Evolutionary conservation across 192 early-diverging fungal genomes (phyloP), one percentile per base, ranked within the genome.

Genomic region (Oehlia diaphana): DNA sequence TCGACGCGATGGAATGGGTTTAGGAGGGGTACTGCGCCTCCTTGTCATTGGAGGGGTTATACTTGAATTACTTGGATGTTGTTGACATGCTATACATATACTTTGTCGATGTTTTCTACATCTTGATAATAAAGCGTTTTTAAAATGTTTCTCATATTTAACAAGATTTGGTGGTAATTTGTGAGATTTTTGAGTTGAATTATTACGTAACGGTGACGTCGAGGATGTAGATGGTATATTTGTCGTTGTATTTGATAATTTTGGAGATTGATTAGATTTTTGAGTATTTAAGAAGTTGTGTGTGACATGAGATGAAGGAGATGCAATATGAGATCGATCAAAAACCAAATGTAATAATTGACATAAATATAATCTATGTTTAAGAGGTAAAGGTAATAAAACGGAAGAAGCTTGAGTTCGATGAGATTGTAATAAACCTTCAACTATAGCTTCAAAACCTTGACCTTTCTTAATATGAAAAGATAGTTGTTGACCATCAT

Each of bases 371-470:
- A 69, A 69, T 9, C 67, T 26, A 69, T 69, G 67, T 44, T 69
- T 69, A 37, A 69, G 67, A 9, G 67, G 19, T 69, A 69, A 69
- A 69, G 67, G 67, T 39, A 69, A 39, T 39, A 6, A 19, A 19
- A 69, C 9, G 12, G 67, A 69, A 19, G 67, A 39, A 9, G 13
- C 67, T 37, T 44, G 67, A 69, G 37, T 69, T 39, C 67, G 67
- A 69, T 69, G 35, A 7, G 67, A 69, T 69, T 69, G 67, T 16
- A 69, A 39, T 39, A 69, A 69, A 69, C 67, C 67, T 69, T 69
- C 67, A n/a, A 69, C 67, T 6, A 69, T 69, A 8, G 67, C 16
- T 39, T 39, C 35, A 37, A 69, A 39, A n/a, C 35, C 67, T 23
- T 69, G 67, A 42, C 67, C 67, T 69, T 42, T 37, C 19, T 69